Percentiles rank a stretch among this genome's conserved stretches.
phyloP scores from a whole-genome alignment of 2,329 filamentous ascomycete species.

The Monilinia aucupariae region DNA sequence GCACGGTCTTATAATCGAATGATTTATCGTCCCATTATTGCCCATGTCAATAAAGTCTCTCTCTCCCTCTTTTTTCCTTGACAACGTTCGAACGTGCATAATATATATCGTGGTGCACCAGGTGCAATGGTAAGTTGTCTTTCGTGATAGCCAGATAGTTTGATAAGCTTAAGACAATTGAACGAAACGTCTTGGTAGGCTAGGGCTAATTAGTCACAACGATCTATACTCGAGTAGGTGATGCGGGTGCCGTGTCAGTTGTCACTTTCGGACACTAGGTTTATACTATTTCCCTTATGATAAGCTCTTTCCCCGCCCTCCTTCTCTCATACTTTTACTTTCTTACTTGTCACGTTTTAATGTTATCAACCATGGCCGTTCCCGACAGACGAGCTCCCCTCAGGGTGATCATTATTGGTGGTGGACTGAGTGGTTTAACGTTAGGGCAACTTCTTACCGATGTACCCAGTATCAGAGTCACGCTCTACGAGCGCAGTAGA shows the following conservation, averaged over 20 bases:
- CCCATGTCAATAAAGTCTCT: too few relatives aligned
- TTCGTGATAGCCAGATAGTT: neutral
- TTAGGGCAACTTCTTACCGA: conserved; percentile 28
- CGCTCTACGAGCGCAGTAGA: conserved; percentile 26
- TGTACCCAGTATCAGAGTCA: conserved; percentile 25
- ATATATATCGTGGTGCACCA: too few relatives aligned
- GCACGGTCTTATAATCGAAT: conserved; percentile 6
- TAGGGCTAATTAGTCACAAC: neutral
- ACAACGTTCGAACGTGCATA: too few relatives aligned
- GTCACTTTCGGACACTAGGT: too few relatives aligned
- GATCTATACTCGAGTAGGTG: neutral
- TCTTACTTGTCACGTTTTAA: neutral
- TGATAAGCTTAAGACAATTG: neutral
- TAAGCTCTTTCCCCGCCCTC: neutral
- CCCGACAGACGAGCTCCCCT: conserved; percentile 9
- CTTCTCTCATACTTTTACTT: neutral
- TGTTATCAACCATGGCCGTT: neutral
- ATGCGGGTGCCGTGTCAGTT: neutral
- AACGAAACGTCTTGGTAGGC: too few relatives aligned
- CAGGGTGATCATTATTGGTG: conserved; percentile 29
- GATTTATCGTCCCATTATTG: conserved; percentile 13
- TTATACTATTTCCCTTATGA: neutral
- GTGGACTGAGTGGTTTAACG: conserved; percentile 28
- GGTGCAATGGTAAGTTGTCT: neutral
- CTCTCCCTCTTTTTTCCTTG: too few relatives aligned